phyloP scores from a whole-genome alignment of 129 eudicot genomes.

The Oenanthe sinensis region DNA sequence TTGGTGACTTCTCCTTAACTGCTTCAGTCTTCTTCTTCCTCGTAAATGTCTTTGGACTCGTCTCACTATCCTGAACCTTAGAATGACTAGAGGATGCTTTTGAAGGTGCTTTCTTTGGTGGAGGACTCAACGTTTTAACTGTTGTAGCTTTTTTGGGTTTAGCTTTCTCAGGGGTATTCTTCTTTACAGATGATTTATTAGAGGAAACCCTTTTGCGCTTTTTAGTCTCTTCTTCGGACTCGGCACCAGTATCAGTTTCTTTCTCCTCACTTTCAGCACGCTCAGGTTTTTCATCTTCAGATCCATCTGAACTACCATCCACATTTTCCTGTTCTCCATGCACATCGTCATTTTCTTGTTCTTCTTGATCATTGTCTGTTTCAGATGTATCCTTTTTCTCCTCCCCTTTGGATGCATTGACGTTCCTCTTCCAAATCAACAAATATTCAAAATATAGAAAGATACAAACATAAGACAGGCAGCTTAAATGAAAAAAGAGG shows the following conservation, averaged over 20 bases:
- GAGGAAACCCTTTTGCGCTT: constrained; percentile 33
- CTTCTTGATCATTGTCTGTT: constrained; percentile 46
- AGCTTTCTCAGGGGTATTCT: constrained; percentile 37
- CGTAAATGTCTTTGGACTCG: constrained; percentile 46
- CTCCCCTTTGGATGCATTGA: constrained; percentile 35
- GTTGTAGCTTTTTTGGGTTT: constrained; percentile 33
- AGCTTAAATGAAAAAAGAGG: not conserved
- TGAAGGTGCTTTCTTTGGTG: constrained; percentile 38
- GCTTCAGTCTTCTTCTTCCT: constrained; percentile 62
- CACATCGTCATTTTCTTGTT: constrained; percentile 23
- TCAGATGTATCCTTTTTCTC: constrained; percentile 37
- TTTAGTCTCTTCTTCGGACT: constrained; percentile 57
- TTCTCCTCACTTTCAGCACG: constrained; percentile 47
- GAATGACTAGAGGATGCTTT: constrained; percentile 48
- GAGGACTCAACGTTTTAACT: constrained; percentile 35
- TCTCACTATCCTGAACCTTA: constrained; percentile 31
- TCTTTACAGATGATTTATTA: constrained; percentile 43
- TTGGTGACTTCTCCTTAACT: constrained; percentile 47
- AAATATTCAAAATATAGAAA: constrained; percentile 2
- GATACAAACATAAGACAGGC: not conserved
- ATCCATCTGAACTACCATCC: constrained; percentile 45
- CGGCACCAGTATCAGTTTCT: constrained; percentile 47
- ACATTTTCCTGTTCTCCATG: constrained; percentile 40
- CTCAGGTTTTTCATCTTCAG: constrained; percentile 58
- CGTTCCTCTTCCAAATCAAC: constrained; percentile 44